These are phyloP conservation scores for Zostera marina DNA, from an alignment of 116 monocot genomes.

Conservation along the genomic window DNA sequence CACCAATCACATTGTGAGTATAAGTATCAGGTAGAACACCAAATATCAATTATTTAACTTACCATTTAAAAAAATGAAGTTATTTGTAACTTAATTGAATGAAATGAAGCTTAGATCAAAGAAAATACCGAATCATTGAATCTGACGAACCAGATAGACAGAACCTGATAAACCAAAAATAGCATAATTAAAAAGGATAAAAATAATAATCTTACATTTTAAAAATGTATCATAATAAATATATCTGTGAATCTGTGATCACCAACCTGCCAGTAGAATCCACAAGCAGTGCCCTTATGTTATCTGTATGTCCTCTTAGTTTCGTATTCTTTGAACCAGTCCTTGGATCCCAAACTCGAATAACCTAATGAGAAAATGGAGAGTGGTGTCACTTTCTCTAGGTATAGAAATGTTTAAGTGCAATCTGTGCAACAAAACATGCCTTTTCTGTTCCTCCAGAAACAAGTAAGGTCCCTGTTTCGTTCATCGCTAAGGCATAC, in stretches of 20 bases:
- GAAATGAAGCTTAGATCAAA: too few relatives aligned
- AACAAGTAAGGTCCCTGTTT: slow-evolving; percentile 71
- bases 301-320: slow-evolving; percentile 94
- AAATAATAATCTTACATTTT: too few relatives aligned
- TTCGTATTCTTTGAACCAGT: slow-evolving; percentile 97
- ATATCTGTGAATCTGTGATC: background rate
- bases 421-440: background rate
- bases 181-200: background rate
- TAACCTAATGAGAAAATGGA: slow-evolving; percentile 27
- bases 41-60: too few relatives aligned
- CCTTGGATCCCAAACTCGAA: slow-evolving; percentile 98
- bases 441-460: slow-evolving; percentile 99
- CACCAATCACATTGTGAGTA: too few relatives aligned
- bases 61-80: too few relatives aligned
- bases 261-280: slow-evolving; percentile 90
- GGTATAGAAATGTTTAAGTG: background rate
- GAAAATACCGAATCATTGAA: slow-evolving; percentile 89
- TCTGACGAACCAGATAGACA: slow-evolving; percentile 98
- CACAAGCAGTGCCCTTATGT: slow-evolving; percentile 82
- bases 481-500: slow-evolving; percentile 98
- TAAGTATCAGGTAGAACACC: too few relatives aligned
- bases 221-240: background rate
- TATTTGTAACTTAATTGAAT: too few relatives aligned
- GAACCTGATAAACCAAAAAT: slow-evolving; percentile 28
- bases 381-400: background rate